Percentiles rank a stretch among this genome's conserved stretches.
phyloP scores from a whole-genome alignment of 176 grass and related monocot genomes.

The Carex pumila region DNA sequence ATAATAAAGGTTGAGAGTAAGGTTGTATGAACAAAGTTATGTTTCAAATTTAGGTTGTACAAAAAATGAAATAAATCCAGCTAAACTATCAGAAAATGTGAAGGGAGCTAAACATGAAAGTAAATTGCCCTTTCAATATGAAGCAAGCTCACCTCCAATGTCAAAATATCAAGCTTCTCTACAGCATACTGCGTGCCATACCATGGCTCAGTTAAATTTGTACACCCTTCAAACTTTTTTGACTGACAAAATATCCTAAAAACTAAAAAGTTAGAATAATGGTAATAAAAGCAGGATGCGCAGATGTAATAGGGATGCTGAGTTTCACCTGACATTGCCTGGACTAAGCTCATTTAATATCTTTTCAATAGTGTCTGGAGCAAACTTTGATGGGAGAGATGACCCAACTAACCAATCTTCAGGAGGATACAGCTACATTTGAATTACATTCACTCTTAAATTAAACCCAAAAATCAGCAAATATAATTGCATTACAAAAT shows the following conservation, averaged over 20 bases:
- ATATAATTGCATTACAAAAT: background rate
- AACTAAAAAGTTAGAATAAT: constrained; percentile 1
- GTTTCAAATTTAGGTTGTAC: background rate
- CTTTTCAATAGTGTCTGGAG: constrained; percentile 56
- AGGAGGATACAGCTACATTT: constrained; percentile 65
- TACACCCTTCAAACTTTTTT: constrained; percentile 63
- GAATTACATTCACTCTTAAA: background rate
- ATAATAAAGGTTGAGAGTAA: background rate
- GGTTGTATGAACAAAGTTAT: background rate
- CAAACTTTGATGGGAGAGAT: constrained; percentile 68
- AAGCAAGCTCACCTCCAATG: constrained; percentile 41
- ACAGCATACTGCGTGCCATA: constrained; percentile 76
- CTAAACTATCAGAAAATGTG: background rate
- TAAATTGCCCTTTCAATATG: background rate
- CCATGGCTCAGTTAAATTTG: constrained; percentile 78
- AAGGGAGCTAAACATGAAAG: background rate
- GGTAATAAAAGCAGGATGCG: background rate
- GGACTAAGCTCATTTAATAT: constrained; percentile 77
- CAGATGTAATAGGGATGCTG: background rate
- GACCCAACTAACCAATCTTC: constrained; percentile 83
- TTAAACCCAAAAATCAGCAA: background rate
- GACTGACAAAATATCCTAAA: constrained; percentile 93
- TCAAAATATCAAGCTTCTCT: constrained; percentile 46
- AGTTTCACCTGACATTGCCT: constrained; percentile 75
- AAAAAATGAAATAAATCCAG: constrained; percentile 5